Evolutionary conservation across 441 rosid genomes (phyloP).

Genomic region (Eutrema salsugineum): DNA sequence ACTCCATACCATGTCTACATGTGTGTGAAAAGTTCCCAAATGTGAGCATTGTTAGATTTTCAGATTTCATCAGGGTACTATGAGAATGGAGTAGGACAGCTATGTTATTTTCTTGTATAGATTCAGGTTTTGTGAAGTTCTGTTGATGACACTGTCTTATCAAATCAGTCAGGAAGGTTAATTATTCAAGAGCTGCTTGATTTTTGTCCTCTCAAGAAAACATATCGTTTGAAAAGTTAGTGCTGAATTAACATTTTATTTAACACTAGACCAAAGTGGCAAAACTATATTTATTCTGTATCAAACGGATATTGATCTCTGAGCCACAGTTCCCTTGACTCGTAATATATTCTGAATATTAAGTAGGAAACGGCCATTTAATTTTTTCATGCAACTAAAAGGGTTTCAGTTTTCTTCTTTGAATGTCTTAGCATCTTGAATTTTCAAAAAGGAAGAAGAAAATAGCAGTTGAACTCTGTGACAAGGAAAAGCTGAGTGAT

Average conservation of each 20-base stretch:
- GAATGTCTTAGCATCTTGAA: slow-evolving; percentile 63
- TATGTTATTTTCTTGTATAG: neutral
- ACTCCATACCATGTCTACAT: slow-evolving; percentile 3
- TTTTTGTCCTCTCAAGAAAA: neutral
- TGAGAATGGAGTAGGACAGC: slow-evolving; percentile 1
- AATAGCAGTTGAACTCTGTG: slow-evolving; percentile 64
- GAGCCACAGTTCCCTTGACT: neutral
- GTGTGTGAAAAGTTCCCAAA: slow-evolving; percentile 5
- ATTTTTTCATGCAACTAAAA: slow-evolving; percentile 4
- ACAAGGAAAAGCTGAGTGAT: slow-evolving; percentile 83
- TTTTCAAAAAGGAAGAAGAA: slow-evolving; percentile 80
- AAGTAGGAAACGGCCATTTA: neutral
- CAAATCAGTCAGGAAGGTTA: neutral
- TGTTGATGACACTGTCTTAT: slow-evolving; percentile 3
- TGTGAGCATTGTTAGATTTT: slow-evolving; percentile 1
- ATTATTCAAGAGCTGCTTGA: neutral
- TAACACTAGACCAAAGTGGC: neutral
- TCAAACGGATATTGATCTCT: neutral
- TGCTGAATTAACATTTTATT: neutral
- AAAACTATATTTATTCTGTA: slow-evolving; percentile 3
- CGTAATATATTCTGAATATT: neutral
- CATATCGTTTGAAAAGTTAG: neutral
- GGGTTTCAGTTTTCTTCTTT: slow-evolving; percentile 16
- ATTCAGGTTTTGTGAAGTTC: slow-evolving; percentile 10
- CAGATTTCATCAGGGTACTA: neutral